Conservation (phyloP, 148 eudicot genomes). For the Vaccinium myrtillus region DNA sequence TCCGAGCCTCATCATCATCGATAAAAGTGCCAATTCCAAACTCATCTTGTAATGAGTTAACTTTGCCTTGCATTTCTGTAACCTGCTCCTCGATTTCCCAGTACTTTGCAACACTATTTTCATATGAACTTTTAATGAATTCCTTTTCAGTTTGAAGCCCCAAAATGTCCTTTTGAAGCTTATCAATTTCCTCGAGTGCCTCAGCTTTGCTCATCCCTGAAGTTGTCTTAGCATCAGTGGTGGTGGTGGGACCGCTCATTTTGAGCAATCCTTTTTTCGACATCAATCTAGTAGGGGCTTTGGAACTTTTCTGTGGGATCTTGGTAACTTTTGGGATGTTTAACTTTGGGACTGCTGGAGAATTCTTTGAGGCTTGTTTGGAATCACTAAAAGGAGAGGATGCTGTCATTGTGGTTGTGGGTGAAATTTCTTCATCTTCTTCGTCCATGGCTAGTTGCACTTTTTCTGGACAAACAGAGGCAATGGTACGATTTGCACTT, state of each 20-base stretch:
- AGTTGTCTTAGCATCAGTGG: slow-evolving; percentile 17
- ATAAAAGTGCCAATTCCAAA: slow-evolving; percentile 59
- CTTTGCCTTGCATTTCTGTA: slow-evolving; percentile 57
- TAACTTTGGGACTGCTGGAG: slow-evolving; percentile 32
- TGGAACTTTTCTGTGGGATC: slow-evolving; percentile 27
- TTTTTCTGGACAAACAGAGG: slow-evolving; percentile 69
- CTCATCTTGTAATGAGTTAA: slow-evolving; percentile 63
- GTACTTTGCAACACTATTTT: slow-evolving; percentile 49
- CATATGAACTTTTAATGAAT: slow-evolving; percentile 63
- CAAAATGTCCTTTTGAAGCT: slow-evolving; percentile 60
- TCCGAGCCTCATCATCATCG: slow-evolving; percentile 72
- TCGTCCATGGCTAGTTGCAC: slow-evolving; percentile 55
- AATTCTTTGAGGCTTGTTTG: slow-evolving; percentile 19
- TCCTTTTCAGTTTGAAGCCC: slow-evolving; percentile 74
- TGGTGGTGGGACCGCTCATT: slow-evolving; percentile 21
- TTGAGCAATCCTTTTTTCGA: slow-evolving; percentile 55
- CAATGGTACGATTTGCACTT: slow-evolving; percentile 77
- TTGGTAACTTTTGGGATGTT: slow-evolving; percentile 42
- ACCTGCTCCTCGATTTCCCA: slow-evolving; percentile 62
- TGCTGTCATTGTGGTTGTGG: slow-evolving; percentile 15
- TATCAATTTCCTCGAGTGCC: slow-evolving; percentile 56
- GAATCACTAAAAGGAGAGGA: slow-evolving; percentile 31
- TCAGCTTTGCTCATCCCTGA: slow-evolving; percentile 60
- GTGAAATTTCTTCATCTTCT: slow-evolving; percentile 48
- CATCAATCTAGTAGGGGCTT: slow-evolving; percentile 46